Evolutionary conservation across 352 stramenopile species (phyloP).

Genomic region (Phytophthora sansomeana): DNA sequence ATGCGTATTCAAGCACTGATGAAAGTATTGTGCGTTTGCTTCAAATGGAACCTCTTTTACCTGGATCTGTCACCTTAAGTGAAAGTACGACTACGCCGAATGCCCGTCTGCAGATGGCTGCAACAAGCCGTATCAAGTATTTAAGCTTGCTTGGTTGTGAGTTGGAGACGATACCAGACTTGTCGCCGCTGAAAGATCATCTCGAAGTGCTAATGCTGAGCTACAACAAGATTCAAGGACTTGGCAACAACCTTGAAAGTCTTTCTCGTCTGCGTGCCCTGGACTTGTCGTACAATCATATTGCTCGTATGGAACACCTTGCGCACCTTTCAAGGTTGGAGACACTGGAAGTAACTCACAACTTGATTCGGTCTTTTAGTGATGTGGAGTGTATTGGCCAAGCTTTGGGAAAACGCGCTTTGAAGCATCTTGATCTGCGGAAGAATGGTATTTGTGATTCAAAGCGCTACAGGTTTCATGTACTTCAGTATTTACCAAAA

Average conservation of each 20-base stretch:
- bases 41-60: constrained; percentile 54
- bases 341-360: constrained; percentile 67
- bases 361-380: constrained; percentile 66
- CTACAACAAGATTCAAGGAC: constrained; percentile 71
- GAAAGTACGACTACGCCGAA: neutral
- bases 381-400: constrained; percentile 54
- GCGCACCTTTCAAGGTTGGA: constrained; percentile 44
- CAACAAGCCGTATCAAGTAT: constrained; percentile 41
- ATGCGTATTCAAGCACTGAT: constrained; percentile 29
- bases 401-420: constrained; percentile 18
- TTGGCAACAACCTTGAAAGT: constrained; percentile 37
- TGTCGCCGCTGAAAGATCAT: constrained; percentile 40
- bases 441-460: constrained; percentile 72
- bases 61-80: constrained; percentile 4
- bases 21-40: constrained; percentile 42
- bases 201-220: constrained; percentile 75
- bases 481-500: constrained; percentile 55
- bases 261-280: constrained; percentile 54
- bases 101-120: constrained; percentile 23
- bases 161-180: constrained; percentile 58
- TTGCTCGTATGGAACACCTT: constrained; percentile 56
- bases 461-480: constrained; percentile 77
- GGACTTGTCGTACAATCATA: constrained; percentile 78
- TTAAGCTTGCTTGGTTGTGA: constrained; percentile 65
- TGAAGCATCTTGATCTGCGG: constrained; percentile 64